Base-by-base conservation (phyloP, 1,284 basidiomycete species). In the Boletus austroedulis region DNA sequence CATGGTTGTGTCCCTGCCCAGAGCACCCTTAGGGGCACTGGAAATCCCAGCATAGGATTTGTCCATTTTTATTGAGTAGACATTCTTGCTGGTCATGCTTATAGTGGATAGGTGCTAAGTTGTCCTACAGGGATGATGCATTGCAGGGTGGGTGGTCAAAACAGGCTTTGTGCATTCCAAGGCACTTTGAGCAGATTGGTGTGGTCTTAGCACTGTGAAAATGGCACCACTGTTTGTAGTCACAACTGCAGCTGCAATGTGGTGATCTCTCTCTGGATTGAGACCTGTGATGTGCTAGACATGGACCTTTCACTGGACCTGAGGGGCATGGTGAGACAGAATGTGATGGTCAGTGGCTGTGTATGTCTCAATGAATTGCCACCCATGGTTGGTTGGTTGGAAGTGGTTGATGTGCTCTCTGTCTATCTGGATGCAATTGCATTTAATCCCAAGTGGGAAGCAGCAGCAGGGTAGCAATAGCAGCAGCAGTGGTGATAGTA, bases 21-120 rank as follows among this genome's bases (percentile, higher is more conserved):
- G 41, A n/a, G 5, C 50, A 57, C 2, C 46, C 32, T 0, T 3
- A 2, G 0, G 28, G 46, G 0, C 6, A 3, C 9, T 59, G 56
- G 45, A 59, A 59, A 5, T 59, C 28, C 50, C 58, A 59, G 8
- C 45, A 59, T 0, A 59, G 17, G 17, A 10, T 2, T 3, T 4
- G 5, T 1, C 57, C 7, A 2, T 5, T 58, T 11, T 53, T 59
- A 19, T 47, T 59, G 58, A 59, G 24, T 1, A 52, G 4, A 0
- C 7, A 4, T 6, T 50, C 56, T 44, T 58, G 45, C 2, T 48
- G 50, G 23, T 59, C 40, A 4, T 8, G 1, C 0, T 23, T 29
- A 6, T 28, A 59, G 38, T 51, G 11, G 1, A 34, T 32, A 4
- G 56, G 17, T 6, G 24, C 40, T 11, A 32, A 59, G 19, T 59